Evolutionary conservation across 495 filamentous ascomycete species (phyloP), one percentile per base, ranked within the genome.

Genomic region (Lichenothelia convexa): DNA sequence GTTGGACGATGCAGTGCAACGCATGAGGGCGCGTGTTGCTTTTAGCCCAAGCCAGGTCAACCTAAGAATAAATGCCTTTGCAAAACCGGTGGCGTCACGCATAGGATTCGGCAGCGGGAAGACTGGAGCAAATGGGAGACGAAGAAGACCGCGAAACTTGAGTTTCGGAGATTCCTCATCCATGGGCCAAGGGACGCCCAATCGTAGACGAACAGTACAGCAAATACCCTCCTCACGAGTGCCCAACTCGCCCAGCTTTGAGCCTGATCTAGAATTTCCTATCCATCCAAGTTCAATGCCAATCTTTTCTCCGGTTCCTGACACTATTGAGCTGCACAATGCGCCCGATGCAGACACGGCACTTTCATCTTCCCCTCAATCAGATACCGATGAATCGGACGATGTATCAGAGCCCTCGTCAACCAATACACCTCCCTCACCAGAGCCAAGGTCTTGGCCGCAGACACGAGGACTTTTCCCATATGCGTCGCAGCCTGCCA

Each of bases 1-100:
- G 9, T 58, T 94, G 4, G 86, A 94, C 50, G 65, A 71, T 20
- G 84, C 81, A 5, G 81, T 93, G 5, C 78, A 82, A 43, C 63
- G 68, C 11, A 65, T 91, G 49, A 64, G 83, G 19, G 70, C 78
- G 9, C 60, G 74, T 21, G 78, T 92, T 5, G 79, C 80, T 1
- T 91, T 93, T 46, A 79, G 75, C 41, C 76, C 77, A 13, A 76
- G 67, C 33, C 75, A 80, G 47, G 63, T 74, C 6, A 67, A 81
- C 44, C 55, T 79, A 5, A 47, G 58, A 17, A 38, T 51, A 21
- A 49, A 42, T 18, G 43, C 35, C 13, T 43, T 56, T 30, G 32
- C 34, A 12, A 38, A 34, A 5, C 16, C n/a, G n/a, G n/a, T n/a
- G n/a, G n/a, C n/a, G n/a, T n/a, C n/a, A n/a, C n/a, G n/a, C n/a